Conservation (phyloP, 2,329 filamentous ascomycete genomes). For the Fusarium albidum region DNA sequence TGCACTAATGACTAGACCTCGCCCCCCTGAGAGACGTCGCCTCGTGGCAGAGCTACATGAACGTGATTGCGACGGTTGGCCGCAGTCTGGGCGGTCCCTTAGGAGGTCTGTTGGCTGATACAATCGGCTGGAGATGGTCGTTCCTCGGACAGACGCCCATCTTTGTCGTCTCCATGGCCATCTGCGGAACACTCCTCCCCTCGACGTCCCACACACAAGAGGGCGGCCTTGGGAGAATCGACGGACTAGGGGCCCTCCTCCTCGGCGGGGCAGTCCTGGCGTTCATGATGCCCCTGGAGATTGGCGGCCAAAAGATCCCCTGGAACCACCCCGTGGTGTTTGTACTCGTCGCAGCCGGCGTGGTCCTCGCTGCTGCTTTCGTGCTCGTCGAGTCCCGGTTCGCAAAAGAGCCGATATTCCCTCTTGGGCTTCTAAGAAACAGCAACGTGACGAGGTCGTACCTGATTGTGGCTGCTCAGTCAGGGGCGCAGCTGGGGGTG, state of each 20-base stretch:
- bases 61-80: conserved; percentile 59
- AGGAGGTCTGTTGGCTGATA: conserved; percentile 68
- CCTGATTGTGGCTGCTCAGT: conserved; percentile 63
- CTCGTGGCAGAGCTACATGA: conserved; percentile 62
- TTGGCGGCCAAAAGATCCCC: conserved; percentile 60
- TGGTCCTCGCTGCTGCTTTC: conserved; percentile 51
- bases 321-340: conserved; percentile 57
- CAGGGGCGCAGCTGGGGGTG: conserved; percentile 53
- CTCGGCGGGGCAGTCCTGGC: conserved; percentile 63
- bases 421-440: conserved; percentile 60
- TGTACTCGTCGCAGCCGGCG: conserved; percentile 48
- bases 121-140: conserved; percentile 70
- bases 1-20: conserved; percentile 48
- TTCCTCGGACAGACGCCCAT: conserved; percentile 68
- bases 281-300: conserved; percentile 60
- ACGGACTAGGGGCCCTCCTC: conserved; percentile 61
- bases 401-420: conserved; percentile 66
- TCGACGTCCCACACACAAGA: conserved; percentile 24
- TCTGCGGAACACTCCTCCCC: conserved; percentile 61
- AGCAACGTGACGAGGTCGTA: conserved; percentile 63
- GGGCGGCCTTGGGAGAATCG: conserved; percentile 48
- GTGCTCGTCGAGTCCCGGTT: conserved; percentile 53
- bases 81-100: conserved; percentile 61
- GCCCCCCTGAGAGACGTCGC: conserved; percentile 62
- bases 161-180: conserved; percentile 58